Conservation (phyloP, 2,329 filamentous ascomycete species). For the Teratosphaeria epicoccoides region DNA sequence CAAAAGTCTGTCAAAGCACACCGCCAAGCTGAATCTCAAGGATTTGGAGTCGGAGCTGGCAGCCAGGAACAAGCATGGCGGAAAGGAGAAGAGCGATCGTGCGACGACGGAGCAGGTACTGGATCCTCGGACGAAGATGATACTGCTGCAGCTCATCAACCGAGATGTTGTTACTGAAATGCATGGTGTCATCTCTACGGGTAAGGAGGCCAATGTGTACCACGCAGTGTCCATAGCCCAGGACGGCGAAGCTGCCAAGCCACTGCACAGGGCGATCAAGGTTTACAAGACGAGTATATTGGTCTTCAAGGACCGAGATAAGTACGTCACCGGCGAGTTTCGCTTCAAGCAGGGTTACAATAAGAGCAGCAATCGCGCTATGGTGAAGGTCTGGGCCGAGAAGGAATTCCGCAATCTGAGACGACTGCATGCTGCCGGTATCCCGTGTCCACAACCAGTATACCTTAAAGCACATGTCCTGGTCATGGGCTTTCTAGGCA, state of each 20-base stretch:
- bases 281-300: slow-evolving; percentile 98
- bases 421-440: slow-evolving; percentile 70
- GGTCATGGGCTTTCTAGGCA: slow-evolving; percentile 87
- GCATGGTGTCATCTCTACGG: slow-evolving; percentile 89
- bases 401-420: slow-evolving; percentile 95
- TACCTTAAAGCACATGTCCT: slow-evolving; percentile 87
- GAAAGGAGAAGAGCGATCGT: slow-evolving; percentile 65
- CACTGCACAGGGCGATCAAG: slow-evolving; percentile 74
- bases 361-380: slow-evolving; percentile 88
- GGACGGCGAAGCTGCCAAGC: slow-evolving; percentile 39
- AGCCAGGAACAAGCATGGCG: slow-evolving; percentile 35
- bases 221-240: slow-evolving; percentile 61
- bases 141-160: slow-evolving; percentile 92
- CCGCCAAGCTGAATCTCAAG: slow-evolving; percentile 73
- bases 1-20: slow-evolving; percentile 71
- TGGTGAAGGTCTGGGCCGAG: slow-evolving; percentile 98
- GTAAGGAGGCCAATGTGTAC: slow-evolving; percentile 98
- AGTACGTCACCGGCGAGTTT: slow-evolving; percentile 91
- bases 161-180: slow-evolving; percentile 79
- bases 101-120: slow-evolving; percentile 92
- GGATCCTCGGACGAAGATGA: slow-evolving; percentile 89
- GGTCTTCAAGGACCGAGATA: slow-evolving; percentile 94
- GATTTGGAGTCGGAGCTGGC: slow-evolving; percentile 44
- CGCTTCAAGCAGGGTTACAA: slow-evolving; percentile 84
- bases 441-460: slow-evolving; percentile 82